Evolutionary conservation across 2,329 filamentous ascomycete genomes (phyloP), one percentile per base, ranked within the genome.

Genomic region (Pseudogymnoascus sp.): DNA sequence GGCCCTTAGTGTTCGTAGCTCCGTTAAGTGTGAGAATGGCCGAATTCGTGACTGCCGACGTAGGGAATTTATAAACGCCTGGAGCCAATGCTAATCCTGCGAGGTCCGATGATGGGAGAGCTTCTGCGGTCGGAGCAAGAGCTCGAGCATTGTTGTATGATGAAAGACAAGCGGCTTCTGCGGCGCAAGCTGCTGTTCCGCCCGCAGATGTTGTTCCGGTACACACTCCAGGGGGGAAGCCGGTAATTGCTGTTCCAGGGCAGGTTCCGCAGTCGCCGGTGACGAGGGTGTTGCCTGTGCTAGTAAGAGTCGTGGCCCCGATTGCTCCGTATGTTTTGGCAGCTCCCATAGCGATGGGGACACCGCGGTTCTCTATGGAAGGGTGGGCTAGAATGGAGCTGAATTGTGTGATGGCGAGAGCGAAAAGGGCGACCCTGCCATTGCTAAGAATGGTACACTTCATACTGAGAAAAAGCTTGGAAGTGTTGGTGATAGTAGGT

Each of bases 1-100:
- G 64, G 21, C 61, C 64, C 12, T 63, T 66, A 39, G 65, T 6
- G 39, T 65, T 65, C n/a, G 19, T 26, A 11, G 60, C n/a, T 10
- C 59, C 66, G 33, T 68, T 55, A 23, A 67, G 61, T 31, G 66
- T 67, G 21, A 65, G 31, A 11, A 14, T 41, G 8, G 29, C 45
- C 8, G 63, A 33, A 12, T 63, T 59, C 14, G 45, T 29, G 14
- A 14, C 62, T 8, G 29, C 39, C 3, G 62, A 21, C 6, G 62
- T 31, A 19, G 63, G 61, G 38, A 65, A 65, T 6, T 41, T 60
- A 26, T 65, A 65, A n/a, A 63, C 61, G 41, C 63, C 63, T n/a
- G 61, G 61, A 41, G n/a, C 8, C 1, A 65, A 45, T 4, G 59
- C 41, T 8, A 49, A 10, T 7, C 62, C 63, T 23, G 35, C 63